Evolutionary conservation across 768 basidiomycete species (phyloP).

Genomic region (Boletus huronensis): DNA sequence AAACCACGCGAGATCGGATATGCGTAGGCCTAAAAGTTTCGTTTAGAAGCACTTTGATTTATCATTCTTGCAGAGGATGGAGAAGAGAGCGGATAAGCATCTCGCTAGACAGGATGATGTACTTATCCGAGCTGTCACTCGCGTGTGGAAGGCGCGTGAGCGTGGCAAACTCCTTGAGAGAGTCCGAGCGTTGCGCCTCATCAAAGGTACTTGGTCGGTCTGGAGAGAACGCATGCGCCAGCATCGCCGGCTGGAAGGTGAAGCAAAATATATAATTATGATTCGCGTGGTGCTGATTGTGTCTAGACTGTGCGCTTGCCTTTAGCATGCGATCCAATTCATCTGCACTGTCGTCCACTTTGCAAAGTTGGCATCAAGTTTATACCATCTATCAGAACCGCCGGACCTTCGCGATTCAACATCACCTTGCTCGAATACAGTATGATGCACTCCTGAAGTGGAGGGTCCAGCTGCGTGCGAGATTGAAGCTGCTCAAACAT

Average conservation of each 20-base stretch:
- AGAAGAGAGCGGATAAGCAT: constrained; percentile 55
- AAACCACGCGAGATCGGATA: constrained; percentile 45
- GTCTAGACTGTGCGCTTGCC: constrained; percentile 45
- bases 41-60: constrained; percentile 1
- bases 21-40: constrained; percentile 36
- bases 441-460: constrained; percentile 52
- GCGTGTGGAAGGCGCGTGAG: constrained; percentile 69
- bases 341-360: constrained; percentile 30
- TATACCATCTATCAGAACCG: constrained; percentile 46
- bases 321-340: constrained; percentile 48
- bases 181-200: constrained; percentile 43
- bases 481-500: constrained; percentile 48
- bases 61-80: constrained; percentile 44
- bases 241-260: constrained; percentile 47
- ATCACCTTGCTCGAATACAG: constrained; percentile 27
- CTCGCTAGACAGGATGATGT: constrained; percentile 54
- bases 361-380: constrained; percentile 47
- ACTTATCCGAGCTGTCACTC: constrained; percentile 53
- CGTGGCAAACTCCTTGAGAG: constrained; percentile 56
- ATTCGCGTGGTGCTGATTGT: constrained; percentile 10
- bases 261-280: constrained; percentile 2
- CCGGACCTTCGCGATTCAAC: constrained; percentile 44
- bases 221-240: constrained; percentile 49
- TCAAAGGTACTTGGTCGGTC: constrained; percentile 43
- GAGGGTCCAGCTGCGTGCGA: constrained; percentile 51